Percentiles rank a stretch among this genome's conserved stretches.
These are phyloP conservation scores for Dendryphion nanum DNA, from an alignment of 2,329 filamentous ascomycete species.

Conservation along the genomic window DNA sequence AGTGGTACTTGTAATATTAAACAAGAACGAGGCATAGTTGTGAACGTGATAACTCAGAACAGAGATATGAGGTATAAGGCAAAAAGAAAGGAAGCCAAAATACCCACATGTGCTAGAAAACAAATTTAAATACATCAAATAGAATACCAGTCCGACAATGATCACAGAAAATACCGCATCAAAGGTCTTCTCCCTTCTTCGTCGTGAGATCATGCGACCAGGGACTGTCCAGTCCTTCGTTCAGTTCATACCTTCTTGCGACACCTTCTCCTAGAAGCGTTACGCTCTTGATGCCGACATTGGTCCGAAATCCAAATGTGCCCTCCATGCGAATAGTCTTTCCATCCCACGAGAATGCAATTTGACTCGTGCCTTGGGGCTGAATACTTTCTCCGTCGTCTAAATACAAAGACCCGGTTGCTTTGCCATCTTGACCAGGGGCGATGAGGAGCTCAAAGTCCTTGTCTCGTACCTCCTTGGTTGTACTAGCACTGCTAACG, in stretches of 20 bases:
- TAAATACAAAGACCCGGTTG: conserved; percentile 67
- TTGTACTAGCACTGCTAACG: conserved; percentile 58
- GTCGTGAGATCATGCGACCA: conserved; percentile 19
- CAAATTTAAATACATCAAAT: no score
- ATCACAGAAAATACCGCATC: no score
- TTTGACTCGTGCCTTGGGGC: conserved; percentile 55
- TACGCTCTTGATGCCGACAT: conserved; percentile 20
- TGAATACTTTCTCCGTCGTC: conserved; percentile 72
- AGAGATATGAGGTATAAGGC: no score
- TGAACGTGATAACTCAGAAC: no score
- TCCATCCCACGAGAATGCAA: conserved; percentile 60
- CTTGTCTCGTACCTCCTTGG: conserved; percentile 60
- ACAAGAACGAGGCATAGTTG: no score
- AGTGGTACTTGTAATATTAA: no score
- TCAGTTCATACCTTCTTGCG: conserved; percentile 20
- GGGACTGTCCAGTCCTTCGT: conserved; percentile 17
- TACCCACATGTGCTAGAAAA: no score
- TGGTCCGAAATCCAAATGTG: conserved; percentile 51
- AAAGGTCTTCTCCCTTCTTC: conserved; percentile 4
- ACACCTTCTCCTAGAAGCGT: conserved; percentile 19
- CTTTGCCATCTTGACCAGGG: conserved; percentile 60
- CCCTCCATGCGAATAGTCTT: conserved; percentile 54
- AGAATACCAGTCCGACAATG: no score
- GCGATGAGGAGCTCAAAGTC: conserved; percentile 73
- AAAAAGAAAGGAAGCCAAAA: no score